phyloP scores from a whole-genome alignment of 2,329 filamentous ascomycete species.

The Colletotrichum lentis region DNA sequence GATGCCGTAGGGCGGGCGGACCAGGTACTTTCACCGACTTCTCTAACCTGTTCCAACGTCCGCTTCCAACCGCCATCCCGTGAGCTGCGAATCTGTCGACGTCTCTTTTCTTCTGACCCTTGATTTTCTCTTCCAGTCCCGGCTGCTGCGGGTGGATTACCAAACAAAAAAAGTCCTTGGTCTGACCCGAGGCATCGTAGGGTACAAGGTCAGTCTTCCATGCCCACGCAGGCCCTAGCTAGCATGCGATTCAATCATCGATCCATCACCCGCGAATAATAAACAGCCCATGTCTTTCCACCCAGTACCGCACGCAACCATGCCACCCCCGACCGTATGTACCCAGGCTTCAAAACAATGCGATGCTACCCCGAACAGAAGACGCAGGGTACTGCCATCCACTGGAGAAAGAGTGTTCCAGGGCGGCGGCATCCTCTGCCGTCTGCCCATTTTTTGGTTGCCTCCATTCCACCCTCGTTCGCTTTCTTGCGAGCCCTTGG shows the following conservation, averaged over 20 bases:
- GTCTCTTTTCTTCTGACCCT: conserved; percentile 10
- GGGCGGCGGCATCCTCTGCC: conserved; percentile 21
- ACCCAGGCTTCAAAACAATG: neutral
- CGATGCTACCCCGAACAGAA: neutral
- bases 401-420: conserved; percentile 16
- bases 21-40: conserved; percentile 37
- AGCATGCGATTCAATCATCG: conserved; percentile 7
- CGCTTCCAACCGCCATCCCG: conserved; percentile 22
- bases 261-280: neutral
- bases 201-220: neutral
- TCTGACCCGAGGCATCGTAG: too few species aligned
- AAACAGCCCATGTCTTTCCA: conserved; percentile 9
- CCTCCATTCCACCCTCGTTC: conserved; percentile 24
- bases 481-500: conserved; percentile 15
- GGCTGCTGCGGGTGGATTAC: neutral
- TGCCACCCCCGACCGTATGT: neutral
- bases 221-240: neutral
- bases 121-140: neutral
- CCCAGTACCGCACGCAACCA: neutral
- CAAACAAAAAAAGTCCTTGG: neutral
- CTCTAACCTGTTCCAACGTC: conserved; percentile 1
- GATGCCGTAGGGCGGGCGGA: conserved; percentile 14
- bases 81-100: conserved; percentile 6
- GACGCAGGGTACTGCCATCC: conserved; percentile 5
- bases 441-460: conserved; percentile 34